phyloP scores from a whole-genome alignment of 192 early-diverging fungal genomes.

The Coemansia interrupta region DNA sequence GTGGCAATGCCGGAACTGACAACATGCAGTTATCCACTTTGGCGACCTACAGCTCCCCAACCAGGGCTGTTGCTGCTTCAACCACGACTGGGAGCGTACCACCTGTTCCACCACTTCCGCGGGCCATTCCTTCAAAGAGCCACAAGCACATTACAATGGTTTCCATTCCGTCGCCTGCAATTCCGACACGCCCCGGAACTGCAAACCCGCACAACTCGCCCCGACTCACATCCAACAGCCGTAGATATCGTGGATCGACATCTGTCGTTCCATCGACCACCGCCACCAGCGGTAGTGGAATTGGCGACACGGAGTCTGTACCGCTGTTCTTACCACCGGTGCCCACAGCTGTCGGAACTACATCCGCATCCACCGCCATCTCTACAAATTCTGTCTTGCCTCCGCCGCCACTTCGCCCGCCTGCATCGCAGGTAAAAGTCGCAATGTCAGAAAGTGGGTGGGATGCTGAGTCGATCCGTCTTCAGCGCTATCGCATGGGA shows the following conservation, averaged over 20 bases:
- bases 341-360: neutral
- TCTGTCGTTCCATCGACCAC: conserved; percentile 10
- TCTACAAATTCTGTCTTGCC: neutral
- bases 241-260: conserved; percentile 28
- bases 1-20: neutral
- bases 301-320: conserved; percentile 3
- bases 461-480: conserved; percentile 17
- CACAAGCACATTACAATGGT: conserved; percentile 1
- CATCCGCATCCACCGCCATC: neutral
- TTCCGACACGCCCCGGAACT: conserved; percentile 17
- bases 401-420: conserved; percentile 5
- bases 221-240: conserved; percentile 18
- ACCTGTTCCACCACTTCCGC: conserved; percentile 41
- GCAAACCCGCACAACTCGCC: conserved; percentile 21
- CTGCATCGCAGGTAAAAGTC: neutral
- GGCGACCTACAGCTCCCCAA: conserved; percentile 5
- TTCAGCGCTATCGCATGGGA: conserved; percentile 30
- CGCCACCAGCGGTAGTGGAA: neutral
- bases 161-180: neutral
- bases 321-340: conserved; percentile 2
- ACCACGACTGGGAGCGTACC: conserved; percentile 12
- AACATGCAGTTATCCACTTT: conserved; percentile 9
- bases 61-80: neutral
- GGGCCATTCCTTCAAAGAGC: conserved; percentile 6
- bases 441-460: conserved; percentile 7